A percentile compares a stretch with the other conserved stretches of the same genome.
These are phyloP conservation scores for Alternaria burnsii DNA, from an alignment of 2,329 filamentous ascomycete genomes.

Conservation along the genomic window DNA sequence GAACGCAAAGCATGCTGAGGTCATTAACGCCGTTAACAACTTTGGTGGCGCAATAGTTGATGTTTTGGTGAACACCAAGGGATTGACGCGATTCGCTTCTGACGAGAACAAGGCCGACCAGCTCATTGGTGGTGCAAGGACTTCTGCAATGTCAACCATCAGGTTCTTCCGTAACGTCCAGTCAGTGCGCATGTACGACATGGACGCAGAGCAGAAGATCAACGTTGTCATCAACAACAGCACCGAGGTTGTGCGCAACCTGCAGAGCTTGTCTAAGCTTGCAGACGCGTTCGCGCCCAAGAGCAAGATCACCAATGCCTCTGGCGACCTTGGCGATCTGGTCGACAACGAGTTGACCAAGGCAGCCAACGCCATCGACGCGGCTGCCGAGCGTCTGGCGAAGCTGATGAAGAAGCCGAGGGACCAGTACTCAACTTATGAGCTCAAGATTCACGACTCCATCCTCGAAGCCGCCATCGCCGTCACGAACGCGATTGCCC, in stretches of 20 bases:
- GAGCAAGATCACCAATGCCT: conserved; percentile 78
- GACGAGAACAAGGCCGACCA: conserved; percentile 95
- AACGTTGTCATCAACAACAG: conserved; percentile 98
- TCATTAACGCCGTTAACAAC: conserved; percentile 90
- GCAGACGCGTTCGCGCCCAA: conserved; percentile 92
- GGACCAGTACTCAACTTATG: conserved; percentile 94
- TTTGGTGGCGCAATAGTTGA: conserved; percentile 92
- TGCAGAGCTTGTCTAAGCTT: conserved; percentile 92
- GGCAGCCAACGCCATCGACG: conserved; percentile 93
- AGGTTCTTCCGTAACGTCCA: conserved; percentile 95
- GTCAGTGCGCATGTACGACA: conserved; percentile 90
- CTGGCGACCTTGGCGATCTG: conserved; percentile 89
- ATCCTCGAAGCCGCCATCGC: conserved; percentile 93
- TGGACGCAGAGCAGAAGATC: conserved; percentile 91
- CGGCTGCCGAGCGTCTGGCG: conserved; percentile 84
- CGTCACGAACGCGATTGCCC: conserved; percentile 91
- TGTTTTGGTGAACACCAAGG: conserved; percentile 95
- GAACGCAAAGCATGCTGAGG: conserved; percentile 85
- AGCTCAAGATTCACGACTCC: conserved; percentile 93
- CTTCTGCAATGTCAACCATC: conserved; percentile 85
- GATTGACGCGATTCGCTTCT: conserved; percentile 87
- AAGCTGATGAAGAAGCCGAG: conserved; percentile 97
- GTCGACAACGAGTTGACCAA: conserved; percentile 92
- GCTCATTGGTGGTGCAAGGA: conserved; percentile 80
- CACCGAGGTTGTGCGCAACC: conserved; percentile 91